Evolutionary conservation across 306 rosid genomes (phyloP).

Genomic region (Comarum palustre): DNA sequence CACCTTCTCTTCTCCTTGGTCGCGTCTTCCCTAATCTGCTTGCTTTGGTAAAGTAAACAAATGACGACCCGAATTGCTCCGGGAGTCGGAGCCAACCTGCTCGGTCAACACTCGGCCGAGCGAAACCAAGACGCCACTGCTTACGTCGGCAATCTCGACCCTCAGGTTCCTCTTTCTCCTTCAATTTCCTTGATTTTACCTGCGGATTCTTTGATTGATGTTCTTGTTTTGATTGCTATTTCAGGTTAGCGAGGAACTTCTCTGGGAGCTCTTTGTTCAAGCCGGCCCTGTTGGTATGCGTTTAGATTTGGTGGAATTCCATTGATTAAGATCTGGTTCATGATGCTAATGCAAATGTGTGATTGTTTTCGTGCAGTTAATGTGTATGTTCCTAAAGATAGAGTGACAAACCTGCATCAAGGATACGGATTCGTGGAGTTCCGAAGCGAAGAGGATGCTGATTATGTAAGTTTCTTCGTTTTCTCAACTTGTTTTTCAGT

Average conservation of each 20-base stretch:
- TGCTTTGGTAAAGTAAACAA: too few relatives aligned
- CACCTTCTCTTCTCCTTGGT: too few relatives aligned
- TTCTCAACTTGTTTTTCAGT: background rate
- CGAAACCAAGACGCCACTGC: slow-evolving; percentile 98
- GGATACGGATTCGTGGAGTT: slow-evolving; percentile 97
- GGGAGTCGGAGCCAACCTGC: slow-evolving; percentile 92
- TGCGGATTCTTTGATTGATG: background rate
- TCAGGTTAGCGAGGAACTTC: slow-evolving; percentile 51
- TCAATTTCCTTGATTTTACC: background rate
- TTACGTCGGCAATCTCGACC: slow-evolving; percentile 95
- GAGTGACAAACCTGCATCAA: slow-evolving; percentile 91
- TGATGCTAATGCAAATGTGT: background rate
- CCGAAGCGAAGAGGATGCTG: slow-evolving; percentile 91
- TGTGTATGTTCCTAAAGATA: slow-evolving; percentile 86
- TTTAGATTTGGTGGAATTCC: background rate
- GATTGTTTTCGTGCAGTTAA: slow-evolving; percentile 48
- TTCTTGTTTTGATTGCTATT: background rate
- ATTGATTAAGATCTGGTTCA: background rate
- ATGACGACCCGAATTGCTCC: slow-evolving; percentile 99
- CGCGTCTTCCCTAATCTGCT: too few relatives aligned
- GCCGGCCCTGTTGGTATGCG: slow-evolving; percentile 58
- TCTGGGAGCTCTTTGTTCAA: slow-evolving; percentile 64
- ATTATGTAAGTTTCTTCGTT: slow-evolving; percentile 52
- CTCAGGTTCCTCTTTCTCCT: slow-evolving; percentile 42
- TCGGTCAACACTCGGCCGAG: slow-evolving; percentile 81